Conservation (phyloP, 2,329 filamentous ascomycete species). For the Rhynchosporium graminicola region DNA sequence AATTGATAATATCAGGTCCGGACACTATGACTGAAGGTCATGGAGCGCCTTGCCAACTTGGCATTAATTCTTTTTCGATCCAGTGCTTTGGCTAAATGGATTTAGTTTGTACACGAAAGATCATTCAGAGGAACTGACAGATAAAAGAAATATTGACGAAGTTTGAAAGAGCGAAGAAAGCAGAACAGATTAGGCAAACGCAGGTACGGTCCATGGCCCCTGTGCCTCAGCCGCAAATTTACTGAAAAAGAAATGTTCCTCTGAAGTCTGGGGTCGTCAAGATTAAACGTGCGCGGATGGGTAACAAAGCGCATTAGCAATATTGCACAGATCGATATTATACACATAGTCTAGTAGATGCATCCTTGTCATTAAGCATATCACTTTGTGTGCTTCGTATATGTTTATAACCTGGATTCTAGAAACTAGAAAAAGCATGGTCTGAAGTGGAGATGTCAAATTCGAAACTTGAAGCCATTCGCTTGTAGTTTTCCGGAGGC, state of each 20-base stretch:
- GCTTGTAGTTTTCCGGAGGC: background rate
- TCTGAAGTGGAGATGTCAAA: background rate
- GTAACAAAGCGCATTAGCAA: background rate
- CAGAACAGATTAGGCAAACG: background rate
- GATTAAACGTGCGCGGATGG: conserved; percentile 3
- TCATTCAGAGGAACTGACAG: background rate
- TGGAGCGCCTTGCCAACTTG: conserved; percentile 5
- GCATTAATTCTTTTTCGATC: background rate
- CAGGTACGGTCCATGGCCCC: background rate
- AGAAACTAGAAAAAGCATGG: no score
- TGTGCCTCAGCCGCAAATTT: conserved; percentile 8
- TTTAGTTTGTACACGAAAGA: background rate
- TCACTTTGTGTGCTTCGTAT: no score
- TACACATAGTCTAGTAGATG: no score
- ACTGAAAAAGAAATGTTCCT: conserved; percentile 1
- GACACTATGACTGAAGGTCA: conserved; percentile 21
- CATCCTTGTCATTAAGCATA: background rate
- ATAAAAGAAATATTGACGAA: background rate
- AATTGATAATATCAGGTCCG: conserved; percentile 52
- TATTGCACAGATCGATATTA: background rate
- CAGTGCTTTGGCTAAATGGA: background rate
- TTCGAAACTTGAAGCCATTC: background rate
- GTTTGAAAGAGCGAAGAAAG: background rate
- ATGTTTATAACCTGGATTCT: background rate
- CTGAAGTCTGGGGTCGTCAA: background rate